Evolutionary conservation across 345 rosid genomes (phyloP).

Genomic region (Aquilaria sinensis): DNA sequence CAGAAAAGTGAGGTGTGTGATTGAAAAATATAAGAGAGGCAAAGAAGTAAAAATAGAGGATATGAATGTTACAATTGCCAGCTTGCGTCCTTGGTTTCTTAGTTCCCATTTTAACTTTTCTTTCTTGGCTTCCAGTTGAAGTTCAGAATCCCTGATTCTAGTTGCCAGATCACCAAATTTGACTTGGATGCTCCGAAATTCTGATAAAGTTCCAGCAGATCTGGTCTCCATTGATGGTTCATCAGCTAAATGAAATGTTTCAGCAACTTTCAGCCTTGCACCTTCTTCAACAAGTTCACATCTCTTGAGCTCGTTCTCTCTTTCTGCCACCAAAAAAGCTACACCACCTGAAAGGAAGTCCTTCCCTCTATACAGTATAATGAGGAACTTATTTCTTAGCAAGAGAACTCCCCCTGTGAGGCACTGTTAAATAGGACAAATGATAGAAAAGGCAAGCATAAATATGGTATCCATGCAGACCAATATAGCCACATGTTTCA

Average conservation of each 20-base stretch:
- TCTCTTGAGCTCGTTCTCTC: conserved; percentile 54
- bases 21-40: too few species aligned
- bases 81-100: conserved; percentile 57
- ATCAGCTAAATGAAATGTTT: conserved; percentile 26
- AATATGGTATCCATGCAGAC: background rate
- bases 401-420: conserved; percentile 82
- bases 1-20: too few species aligned
- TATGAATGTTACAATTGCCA: conserved; percentile 49
- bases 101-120: conserved; percentile 48
- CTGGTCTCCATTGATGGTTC: conserved; percentile 30
- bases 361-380: conserved; percentile 79
- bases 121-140: conserved; percentile 44
- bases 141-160: conserved; percentile 28
- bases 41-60: background rate
- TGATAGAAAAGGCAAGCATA: background rate
- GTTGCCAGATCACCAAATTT: conserved; percentile 31
- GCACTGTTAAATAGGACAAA: conserved; percentile 30
- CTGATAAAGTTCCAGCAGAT: conserved; percentile 58
- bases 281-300: conserved; percentile 63
- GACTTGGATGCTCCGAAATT: conserved; percentile 47
- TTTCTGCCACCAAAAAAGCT: conserved; percentile 43
- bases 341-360: conserved; percentile 62
- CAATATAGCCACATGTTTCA: background rate
- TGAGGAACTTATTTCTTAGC: conserved; percentile 62
- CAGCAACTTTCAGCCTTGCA: conserved; percentile 43